Evolutionary conservation across 208 protist species (phyloP).

Genomic region (Trypanosoma vivax): DNA sequence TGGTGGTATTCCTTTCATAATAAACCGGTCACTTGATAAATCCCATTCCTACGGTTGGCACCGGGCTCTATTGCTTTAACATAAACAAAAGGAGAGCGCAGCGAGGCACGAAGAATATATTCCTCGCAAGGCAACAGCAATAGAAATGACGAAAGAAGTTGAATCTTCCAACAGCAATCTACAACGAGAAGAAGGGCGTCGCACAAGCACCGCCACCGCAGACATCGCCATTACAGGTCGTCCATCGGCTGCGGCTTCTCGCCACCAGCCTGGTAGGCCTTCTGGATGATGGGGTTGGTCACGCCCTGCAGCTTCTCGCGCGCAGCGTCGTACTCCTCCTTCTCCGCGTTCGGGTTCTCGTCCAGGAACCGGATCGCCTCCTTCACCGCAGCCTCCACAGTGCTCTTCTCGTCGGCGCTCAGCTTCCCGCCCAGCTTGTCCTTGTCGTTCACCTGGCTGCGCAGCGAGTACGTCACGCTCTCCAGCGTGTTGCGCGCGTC

Average conservation of each 20-base stretch:
- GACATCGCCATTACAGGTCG: constrained; percentile 43
- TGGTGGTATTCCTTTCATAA: too few species aligned
- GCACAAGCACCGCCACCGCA: not conserved
- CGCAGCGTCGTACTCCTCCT: constrained; percentile 90
- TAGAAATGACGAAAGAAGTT: too few species aligned
- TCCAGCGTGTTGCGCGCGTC: constrained; percentile 92
- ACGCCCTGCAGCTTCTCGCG: constrained; percentile 91
- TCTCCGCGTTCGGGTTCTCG: constrained; percentile 90
- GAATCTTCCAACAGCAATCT: too few species aligned
- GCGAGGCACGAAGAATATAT: too few species aligned
- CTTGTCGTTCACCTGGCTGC: constrained; percentile 92
- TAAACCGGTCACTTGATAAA: too few species aligned
- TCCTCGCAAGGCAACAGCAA: too few species aligned
- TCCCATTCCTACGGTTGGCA: too few species aligned
- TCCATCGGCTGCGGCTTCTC: constrained; percentile 52
- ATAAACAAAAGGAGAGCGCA: too few species aligned
- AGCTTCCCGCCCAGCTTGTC: constrained; percentile 87
- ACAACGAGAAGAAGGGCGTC: too few species aligned
- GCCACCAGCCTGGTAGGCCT: constrained; percentile 52
- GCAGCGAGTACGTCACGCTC: constrained; percentile 94
- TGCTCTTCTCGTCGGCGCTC: constrained; percentile 84
- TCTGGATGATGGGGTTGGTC: constrained; percentile 95
- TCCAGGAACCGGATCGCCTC: constrained; percentile 94
- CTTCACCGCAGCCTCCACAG: constrained; percentile 81
- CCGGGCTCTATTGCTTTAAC: too few species aligned